Base-by-base conservation (phyloP, 1,284 basidiomycete genomes). In the Cutaneotrichosporon curvatum region DNA sequence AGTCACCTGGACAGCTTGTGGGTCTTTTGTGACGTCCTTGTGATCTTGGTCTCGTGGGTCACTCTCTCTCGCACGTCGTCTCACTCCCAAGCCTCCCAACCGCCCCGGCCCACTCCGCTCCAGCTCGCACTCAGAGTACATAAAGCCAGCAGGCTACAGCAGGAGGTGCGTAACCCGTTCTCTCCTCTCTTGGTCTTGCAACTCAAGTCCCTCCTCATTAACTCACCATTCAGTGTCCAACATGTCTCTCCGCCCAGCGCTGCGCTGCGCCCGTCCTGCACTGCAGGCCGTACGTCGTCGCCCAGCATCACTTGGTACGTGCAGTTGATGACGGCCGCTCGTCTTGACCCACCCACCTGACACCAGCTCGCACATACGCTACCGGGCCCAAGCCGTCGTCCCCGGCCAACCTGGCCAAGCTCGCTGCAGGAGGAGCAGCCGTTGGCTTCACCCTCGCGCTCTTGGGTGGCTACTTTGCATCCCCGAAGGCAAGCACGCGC, bases 371-470 rank as follows among this genome's bases (percentile, higher is more conserved):
- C 39, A 15, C 45, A 4, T 44, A 45, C 43, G 28, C 45, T 3
- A 40, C 43, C 12, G 43, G 37, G 25, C 28, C 39, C 16, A 23
- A 46, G 30, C 31, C 20, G 32, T 15, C 22, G 18, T 35, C 38
- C 10, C 14, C 25, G 16, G 23, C 28, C 25, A 31, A 12, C 15
- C 31, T 45, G 25, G 43, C 37, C 37, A 45, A 45, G 43, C 30
- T 45, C 20, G 37, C 37, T 10, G 43, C 37, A 1, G 40, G 32
- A 19, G 48, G 48, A 9, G 48, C 44, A 15, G 48, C 41, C 11
- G 37, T 34, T 15, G 53, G 48, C 22, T 50, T 54, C 34, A 37
- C 38, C 34, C 32, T 28, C 11, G 37, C 48, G 12, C 35, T 54
- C 7, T 25, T 43, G 12, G 33, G 22, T 30, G 45, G 42, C 40